Conservation (phyloP, 805 yeast species). For the Lipomyces starkeyi region DNA sequence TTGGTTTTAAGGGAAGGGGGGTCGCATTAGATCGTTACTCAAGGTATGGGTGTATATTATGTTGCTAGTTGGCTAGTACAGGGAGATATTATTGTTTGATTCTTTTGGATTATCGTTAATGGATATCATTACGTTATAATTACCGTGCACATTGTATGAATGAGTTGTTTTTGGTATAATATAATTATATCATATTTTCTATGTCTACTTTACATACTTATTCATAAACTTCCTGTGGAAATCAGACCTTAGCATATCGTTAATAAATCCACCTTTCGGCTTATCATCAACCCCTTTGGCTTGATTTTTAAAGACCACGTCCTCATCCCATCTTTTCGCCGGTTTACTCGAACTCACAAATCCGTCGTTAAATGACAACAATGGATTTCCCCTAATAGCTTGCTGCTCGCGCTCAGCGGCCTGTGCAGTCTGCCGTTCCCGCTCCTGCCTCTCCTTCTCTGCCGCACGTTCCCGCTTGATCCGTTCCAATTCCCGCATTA, state of each 20-base stretch:
- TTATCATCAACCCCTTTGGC: constrained; percentile 42
- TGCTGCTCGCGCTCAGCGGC: constrained; percentile 40
- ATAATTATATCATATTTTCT: not conserved
- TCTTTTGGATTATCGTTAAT: not conserved
- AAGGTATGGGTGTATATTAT: not conserved
- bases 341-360: constrained; percentile 16
- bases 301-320: constrained; percentile 46
- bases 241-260: constrained; percentile 49
- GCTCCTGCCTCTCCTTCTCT: constrained; percentile 39
- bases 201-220: constrained; percentile 42
- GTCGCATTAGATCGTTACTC: not conserved
- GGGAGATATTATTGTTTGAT: not conserved
- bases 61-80: not conserved
- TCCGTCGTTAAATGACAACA: constrained; percentile 36
- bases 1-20: constrained; percentile 25
- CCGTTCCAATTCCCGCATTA: constrained; percentile 46
- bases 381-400: constrained; percentile 46
- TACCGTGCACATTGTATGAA: not conserved
- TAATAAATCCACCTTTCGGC: constrained; percentile 42
- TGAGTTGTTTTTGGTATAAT: not conserved
- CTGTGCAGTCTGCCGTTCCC: constrained; percentile 34
- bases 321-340: constrained; percentile 45
- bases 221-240: constrained; percentile 48
- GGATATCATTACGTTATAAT: not conserved
- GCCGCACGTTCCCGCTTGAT: constrained; percentile 46